These are phyloP conservation scores for Candida dubliniensis DNA, from an alignment of 1,139 yeast species.

Conservation along the genomic window DNA sequence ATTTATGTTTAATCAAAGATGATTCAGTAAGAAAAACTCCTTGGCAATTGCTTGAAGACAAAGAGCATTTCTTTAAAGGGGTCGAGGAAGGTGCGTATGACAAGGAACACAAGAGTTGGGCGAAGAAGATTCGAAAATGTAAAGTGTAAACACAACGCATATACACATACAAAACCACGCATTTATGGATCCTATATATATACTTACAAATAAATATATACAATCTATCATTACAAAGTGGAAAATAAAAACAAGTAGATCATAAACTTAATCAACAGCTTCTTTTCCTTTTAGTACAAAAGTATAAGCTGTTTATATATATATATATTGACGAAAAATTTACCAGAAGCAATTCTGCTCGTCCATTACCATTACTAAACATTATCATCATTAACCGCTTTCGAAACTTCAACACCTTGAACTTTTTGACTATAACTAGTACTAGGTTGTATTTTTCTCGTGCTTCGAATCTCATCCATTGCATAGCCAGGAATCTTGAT, in stretches of 20 bases:
- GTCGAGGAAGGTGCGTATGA: slow-evolving; percentile 44
- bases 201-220: slow-evolving; percentile 1
- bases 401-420: slow-evolving; percentile 29
- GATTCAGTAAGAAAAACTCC: slow-evolving; percentile 65
- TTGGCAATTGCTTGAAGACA: slow-evolving; percentile 48
- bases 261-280: not conserved
- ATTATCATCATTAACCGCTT: slow-evolving; percentile 25
- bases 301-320: no score
- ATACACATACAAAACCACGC: slow-evolving; percentile 4
- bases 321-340: no score
- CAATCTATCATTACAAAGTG: not conserved
- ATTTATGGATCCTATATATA: not conserved
- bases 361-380: slow-evolving; percentile 5
- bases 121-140: slow-evolving; percentile 39
- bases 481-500: slow-evolving; percentile 92
- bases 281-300: not conserved
- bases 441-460: slow-evolving; percentile 81
- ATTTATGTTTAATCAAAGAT: slow-evolving; percentile 65
- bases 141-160: slow-evolving; percentile 3
- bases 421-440: slow-evolving; percentile 69
- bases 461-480: slow-evolving; percentile 87
- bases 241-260: not conserved
- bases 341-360: no score
- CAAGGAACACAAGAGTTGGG: slow-evolving; percentile 51
- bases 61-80: slow-evolving; percentile 44